Conservation (phyloP, 345 rosid species). For the Anacardium occidentale region DNA sequence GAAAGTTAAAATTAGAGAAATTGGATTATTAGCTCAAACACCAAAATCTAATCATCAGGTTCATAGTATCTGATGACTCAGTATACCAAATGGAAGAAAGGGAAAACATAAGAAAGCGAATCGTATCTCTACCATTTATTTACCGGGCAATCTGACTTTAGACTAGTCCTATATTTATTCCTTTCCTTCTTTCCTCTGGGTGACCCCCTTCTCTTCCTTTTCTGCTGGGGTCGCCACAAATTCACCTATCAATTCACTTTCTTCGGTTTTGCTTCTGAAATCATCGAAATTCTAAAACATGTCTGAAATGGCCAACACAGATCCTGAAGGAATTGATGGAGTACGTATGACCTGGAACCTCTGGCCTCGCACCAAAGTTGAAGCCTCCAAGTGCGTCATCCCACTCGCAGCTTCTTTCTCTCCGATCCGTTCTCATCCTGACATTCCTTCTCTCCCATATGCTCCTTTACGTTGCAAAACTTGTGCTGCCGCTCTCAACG, state of each 20-base stretch:
- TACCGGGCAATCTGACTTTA: too few species aligned
- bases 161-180: constrained; percentile 12
- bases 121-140: too few species aligned
- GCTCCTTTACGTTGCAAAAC: constrained; percentile 83
- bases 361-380: constrained; percentile 98
- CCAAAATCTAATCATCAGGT: too few species aligned
- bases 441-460: constrained; percentile 75
- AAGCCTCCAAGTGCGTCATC: constrained; percentile 98
- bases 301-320: constrained; percentile 86
- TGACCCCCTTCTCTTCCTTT: constrained; percentile 26
- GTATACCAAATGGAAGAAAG: too few species aligned
- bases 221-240: constrained; percentile 24
- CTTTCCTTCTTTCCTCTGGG: neutral
- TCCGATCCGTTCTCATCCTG: constrained; percentile 81
- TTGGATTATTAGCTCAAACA: too few species aligned
- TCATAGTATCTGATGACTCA: too few species aligned
- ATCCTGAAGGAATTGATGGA: constrained; percentile 92
- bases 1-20: too few species aligned
- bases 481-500: constrained; percentile 68
- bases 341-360: constrained; percentile 97
- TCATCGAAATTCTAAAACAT: constrained; percentile 24
- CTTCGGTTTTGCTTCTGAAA: neutral
- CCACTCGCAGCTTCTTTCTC: constrained; percentile 89
- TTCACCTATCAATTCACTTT: neutral
- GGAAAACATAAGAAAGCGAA: too few species aligned